Base-by-base conservation (phyloP, 2,329 filamentous ascomycete genomes). In the Beauveria medogensis region DNA sequence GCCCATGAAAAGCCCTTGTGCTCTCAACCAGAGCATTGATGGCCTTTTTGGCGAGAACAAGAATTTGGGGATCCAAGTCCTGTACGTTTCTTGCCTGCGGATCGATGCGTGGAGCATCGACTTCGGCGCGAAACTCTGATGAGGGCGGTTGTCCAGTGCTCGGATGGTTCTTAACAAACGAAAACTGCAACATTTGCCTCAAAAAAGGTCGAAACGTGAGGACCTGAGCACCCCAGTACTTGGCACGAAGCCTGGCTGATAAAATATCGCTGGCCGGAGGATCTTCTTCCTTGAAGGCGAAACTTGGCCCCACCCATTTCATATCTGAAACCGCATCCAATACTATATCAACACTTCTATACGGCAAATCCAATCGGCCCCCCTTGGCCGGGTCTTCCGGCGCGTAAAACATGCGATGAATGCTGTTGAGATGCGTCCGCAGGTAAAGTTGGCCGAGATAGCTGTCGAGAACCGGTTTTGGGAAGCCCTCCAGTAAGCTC, bases 221-320 rank as follows among this genome's bases (percentile, higher is more conserved):
- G 64, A 95, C 92, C 65, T 89, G 84, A 0, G 91, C 92, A 22
- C 94, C 94, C 79, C 93, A 97, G 73, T 94, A 97, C 72, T 99
- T 97, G 16, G 90, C 94, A 47, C 93, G 87, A 63, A 97, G 79
- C 24, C 94, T 85, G 37, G 93, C 93, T 14, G 85, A 80, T 18
- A 97, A 85, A 63, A 97, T 92, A 54, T 96, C 86, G 0, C 70
- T 72, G 0, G 92, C 83, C 1, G 91, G 91, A 5, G 80, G 79
- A 59, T 96, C 90, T 2, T 79, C 73, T 63, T 91, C 88, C 2
- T 81, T 74, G 73, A 82, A 93, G 69, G 70, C 71, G 67, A 82
- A 85, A 59, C 74, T 74, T 1, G 70, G 70, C 0, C 81, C 79
- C 18, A 82, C 78, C 74, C 81, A 81, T 20, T 69, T 65, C 68